phyloP scores from a whole-genome alignment of 2,329 filamentous ascomycete species.

The Sarocladium brachiariae region DNA sequence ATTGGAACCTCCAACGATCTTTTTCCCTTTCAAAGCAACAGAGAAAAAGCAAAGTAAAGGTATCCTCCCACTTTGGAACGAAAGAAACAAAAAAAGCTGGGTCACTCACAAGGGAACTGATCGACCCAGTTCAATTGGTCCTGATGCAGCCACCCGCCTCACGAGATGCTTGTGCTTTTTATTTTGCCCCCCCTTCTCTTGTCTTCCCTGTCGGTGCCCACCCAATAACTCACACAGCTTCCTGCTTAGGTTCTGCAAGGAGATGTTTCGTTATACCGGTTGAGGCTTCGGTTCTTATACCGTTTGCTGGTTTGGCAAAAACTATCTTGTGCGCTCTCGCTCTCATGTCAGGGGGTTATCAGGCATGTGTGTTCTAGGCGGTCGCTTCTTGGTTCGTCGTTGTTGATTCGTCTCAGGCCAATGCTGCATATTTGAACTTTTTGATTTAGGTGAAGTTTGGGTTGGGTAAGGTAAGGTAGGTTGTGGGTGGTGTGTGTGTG shows the following conservation, averaged over 20 bases:
- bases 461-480: not conserved
- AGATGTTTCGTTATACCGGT: not conserved
- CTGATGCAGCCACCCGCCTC: slow-evolving; percentile 1
- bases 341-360: not conserved
- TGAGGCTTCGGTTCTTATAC: not conserved
- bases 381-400: slow-evolving; percentile 4
- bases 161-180: not conserved
- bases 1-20: no score
- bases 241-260: not conserved
- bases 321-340: no score
- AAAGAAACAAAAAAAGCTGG: not conserved
- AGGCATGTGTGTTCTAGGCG: not conserved
- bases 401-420: slow-evolving; percentile 2
- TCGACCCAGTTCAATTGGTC: not conserved
- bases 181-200: no score
- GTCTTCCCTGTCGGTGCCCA: not conserved
- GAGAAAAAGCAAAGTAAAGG: no score
- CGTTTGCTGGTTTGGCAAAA: not conserved
- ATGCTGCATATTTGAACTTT: slow-evolving; percentile 1
- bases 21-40: no score
- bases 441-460: no score
- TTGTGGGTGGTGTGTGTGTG: not conserved
- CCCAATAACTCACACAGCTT: not conserved
- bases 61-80: no score
- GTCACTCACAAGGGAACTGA: not conserved